Evolutionary conservation across 345 rosid genomes (phyloP).

Genomic region (Pugionium dolabratum): DNA sequence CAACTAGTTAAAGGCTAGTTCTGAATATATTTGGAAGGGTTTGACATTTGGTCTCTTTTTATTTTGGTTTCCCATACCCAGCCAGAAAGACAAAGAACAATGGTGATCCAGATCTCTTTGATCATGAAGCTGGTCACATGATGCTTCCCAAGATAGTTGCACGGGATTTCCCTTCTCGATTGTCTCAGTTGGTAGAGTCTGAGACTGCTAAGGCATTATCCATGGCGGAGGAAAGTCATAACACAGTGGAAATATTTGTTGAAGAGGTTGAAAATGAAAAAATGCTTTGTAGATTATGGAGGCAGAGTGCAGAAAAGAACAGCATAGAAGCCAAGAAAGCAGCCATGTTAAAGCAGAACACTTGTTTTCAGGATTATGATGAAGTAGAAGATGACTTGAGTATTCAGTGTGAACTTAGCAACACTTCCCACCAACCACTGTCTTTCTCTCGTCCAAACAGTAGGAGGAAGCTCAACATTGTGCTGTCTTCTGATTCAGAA

Average conservation of each 20-base stretch:
- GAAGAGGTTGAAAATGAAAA: slow-evolving; percentile 49
- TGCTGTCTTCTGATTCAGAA: slow-evolving; percentile 84
- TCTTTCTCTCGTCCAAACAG: slow-evolving; percentile 43
- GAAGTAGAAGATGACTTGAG: slow-evolving; percentile 44
- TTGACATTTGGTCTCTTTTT: slow-evolving; percentile 21
- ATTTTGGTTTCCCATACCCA: slow-evolving; percentile 37
- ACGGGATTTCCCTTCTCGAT: slow-evolving; percentile 69
- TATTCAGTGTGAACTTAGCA: slow-evolving; percentile 41
- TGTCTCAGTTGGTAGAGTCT: slow-evolving; percentile 75
- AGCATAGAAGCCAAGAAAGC: slow-evolving; percentile 70
- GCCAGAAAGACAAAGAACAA: slow-evolving; percentile 42
- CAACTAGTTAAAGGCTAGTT: slow-evolving; percentile 2
- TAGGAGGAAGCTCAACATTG: slow-evolving; percentile 54
- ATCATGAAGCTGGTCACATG: slow-evolving; percentile 58
- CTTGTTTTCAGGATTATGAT: slow-evolving; percentile 48
- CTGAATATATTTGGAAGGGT: slow-evolving; percentile 2
- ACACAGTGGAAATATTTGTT: slow-evolving; percentile 42
- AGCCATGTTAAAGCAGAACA: slow-evolving; percentile 65
- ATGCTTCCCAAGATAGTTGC: slow-evolving; percentile 65
- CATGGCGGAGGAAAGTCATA: slow-evolving; percentile 48
- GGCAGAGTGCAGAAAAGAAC: slow-evolving; percentile 43
- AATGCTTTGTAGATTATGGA: slow-evolving; percentile 40
- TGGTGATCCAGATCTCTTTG: slow-evolving; percentile 46
- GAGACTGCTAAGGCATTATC: slow-evolving; percentile 56
- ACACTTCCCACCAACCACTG: slow-evolving; percentile 50